Percentiles rank a stretch among this genome's conserved stretches.
Evolutionary conservation across 495 filamentous ascomycete species (phyloP).

Genomic region (Neurospora sp.): DNA sequence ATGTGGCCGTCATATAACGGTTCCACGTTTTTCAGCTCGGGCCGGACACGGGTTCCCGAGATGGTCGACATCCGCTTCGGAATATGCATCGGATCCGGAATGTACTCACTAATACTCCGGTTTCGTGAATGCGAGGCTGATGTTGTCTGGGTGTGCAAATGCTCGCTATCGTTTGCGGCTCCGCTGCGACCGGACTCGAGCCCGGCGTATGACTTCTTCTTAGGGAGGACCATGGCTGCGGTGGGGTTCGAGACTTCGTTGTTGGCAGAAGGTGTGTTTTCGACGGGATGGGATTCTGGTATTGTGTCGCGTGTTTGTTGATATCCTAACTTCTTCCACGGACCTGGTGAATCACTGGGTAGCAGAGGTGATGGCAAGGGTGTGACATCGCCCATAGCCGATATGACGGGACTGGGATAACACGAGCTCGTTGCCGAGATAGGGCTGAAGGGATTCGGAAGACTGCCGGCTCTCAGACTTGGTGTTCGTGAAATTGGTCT

Average conservation of each 20-base stretch:
- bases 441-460: conserved; percentile 23
- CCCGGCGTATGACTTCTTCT: conserved; percentile 42
- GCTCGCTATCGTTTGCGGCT: not conserved
- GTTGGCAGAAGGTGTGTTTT: conserved; percentile 34
- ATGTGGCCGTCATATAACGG: conserved; percentile 37
- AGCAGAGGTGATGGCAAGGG: conserved; percentile 84
- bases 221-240: conserved; percentile 37
- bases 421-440: conserved; percentile 33
- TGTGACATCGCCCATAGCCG: conserved; percentile 81
- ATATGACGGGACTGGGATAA: conserved; percentile 53
- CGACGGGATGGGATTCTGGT: conserved; percentile 26
- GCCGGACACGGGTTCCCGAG: conserved; percentile 44
- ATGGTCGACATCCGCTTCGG: conserved; percentile 65
- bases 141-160: conserved; percentile 10
- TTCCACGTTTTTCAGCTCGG: conserved; percentile 36
- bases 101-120: conserved; percentile 80
- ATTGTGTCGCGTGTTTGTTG: conserved; percentile 25
- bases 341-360: conserved; percentile 59
- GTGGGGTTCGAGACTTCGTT: conserved; percentile 42
- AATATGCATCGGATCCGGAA: conserved; percentile 57
- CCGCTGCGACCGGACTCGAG: conserved; percentile 24
- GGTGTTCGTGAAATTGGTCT: conserved; percentile 37
- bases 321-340: conserved; percentile 48
- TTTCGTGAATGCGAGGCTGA: conserved; percentile 45
- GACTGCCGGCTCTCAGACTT: conserved; percentile 32